A percentile compares a stretch with the other conserved stretches of the same genome.
phyloP scores from a whole-genome alignment of 257 asterid species.

The Oldenlandia corymbosa region DNA sequence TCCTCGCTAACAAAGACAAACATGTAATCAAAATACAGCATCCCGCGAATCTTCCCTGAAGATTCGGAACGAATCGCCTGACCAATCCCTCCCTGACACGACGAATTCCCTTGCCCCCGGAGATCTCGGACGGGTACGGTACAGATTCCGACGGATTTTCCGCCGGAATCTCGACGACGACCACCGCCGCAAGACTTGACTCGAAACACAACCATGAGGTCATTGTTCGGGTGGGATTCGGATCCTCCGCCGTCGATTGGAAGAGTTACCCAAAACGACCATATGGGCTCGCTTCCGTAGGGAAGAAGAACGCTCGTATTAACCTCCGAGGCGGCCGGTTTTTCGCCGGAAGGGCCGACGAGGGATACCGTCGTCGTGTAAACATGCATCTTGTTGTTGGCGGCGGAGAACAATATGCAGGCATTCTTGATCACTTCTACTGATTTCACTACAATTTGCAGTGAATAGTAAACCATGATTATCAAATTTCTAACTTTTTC shows the following conservation, averaged over 20 bases:
- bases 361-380: slow-evolving; percentile 9
- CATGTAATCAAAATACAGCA: slow-evolving; percentile 12
- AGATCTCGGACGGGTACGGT: background rate
- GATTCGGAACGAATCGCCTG: background rate
- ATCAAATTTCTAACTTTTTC: no score
- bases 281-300: slow-evolving; percentile 18
- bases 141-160: background rate
- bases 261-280: slow-evolving; percentile 17
- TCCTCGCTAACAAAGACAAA: no score
- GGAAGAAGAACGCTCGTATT: slow-evolving; percentile 8
- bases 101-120: no score
- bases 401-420: slow-evolving; percentile 11
- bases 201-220: no score
- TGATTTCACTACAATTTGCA: slow-evolving; percentile 15
- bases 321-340: background rate
- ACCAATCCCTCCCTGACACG: slow-evolving; percentile 7
- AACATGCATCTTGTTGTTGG: slow-evolving; percentile 22
- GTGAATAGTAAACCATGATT: slow-evolving; percentile 6
- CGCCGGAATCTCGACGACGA: no score
- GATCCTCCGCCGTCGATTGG: slow-evolving; percentile 2
- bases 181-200: no score
- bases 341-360: background rate
- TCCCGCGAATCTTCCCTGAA: slow-evolving; percentile 9
- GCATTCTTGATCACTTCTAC: slow-evolving; percentile 20
- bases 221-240: no score